Percentiles rank a stretch among this genome's conserved stretches.
These are phyloP conservation scores for Smallanthus sonchifolius DNA, from an alignment of 129 eudicot species.

Conservation along the genomic window DNA sequence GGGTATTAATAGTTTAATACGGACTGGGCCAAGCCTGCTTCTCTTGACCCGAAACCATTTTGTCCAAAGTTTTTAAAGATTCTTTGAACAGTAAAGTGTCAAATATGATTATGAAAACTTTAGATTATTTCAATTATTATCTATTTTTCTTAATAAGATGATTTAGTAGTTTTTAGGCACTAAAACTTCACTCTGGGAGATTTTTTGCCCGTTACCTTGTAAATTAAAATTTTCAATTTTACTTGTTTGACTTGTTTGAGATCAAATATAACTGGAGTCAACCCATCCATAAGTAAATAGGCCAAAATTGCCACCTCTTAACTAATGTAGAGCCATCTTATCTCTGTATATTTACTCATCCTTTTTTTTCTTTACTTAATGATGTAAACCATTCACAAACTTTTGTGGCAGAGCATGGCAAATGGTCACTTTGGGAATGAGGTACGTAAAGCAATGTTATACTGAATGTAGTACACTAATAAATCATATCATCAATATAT, in stretches of 20 bases:
- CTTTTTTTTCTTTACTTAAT: not conserved
- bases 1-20: not conserved
- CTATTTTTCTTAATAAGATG: not conserved
- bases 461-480: slow-evolving; percentile 29
- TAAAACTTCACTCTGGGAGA: not conserved
- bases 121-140: not conserved
- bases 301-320: not conserved
- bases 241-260: not conserved
- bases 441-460: slow-evolving; percentile 24
- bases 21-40: not conserved
- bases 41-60: not conserved
- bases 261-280: not conserved
- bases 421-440: slow-evolving; percentile 62
- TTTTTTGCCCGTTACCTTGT: not conserved
- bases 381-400: not conserved
- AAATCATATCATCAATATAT: not conserved
- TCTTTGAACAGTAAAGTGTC: not conserved
- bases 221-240: not conserved
- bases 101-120: not conserved
- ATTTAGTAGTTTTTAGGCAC: not conserved
- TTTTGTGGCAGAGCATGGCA: slow-evolving; percentile 43
- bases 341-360: not conserved
- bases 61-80: not conserved
- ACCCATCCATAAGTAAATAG: not conserved
- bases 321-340: not conserved